Base-by-base conservation (phyloP, 345 rosid species). In the Aurinia saxatilis region DNA sequence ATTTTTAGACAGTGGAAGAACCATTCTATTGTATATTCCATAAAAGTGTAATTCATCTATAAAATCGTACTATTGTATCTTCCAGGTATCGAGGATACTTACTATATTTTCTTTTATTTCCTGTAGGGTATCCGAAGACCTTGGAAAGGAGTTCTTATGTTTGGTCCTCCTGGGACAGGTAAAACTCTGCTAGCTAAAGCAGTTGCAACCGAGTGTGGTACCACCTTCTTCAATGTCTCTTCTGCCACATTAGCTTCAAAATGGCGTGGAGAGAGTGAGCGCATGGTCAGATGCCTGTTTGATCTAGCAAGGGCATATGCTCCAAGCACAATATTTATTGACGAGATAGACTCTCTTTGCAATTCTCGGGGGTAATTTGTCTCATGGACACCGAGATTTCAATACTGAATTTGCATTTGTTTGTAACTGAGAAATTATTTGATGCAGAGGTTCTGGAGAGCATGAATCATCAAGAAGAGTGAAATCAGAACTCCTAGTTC, bases 131-230 rank as follows among this genome's bases (percentile, higher is more conserved):
- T 95, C 41, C 77, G 99, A 81, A 88, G 99, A 78, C 99, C 99
- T 0, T 90, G 99, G 99, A 95, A 95, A 79, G 99, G 99, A 52
- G 98, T 91, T 36, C 96, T 91, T 59, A 91, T 91, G 98, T 91
- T 91, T 86, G 98, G 98, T 49, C 98, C 98, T 50, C 98, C 98
- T 9, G 98, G 98, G 71, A 91, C 98, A 40, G 96, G 98, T 52
- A 91, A 91, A 82, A 91, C 98, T 2, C 77, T 91, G 60, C 79
- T 91, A 58, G 98, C 98, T 15, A 91, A 91, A 77, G 98, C 98
- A 49, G 98, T 91, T 71, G 98, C 98, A 67, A 91, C 98, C 2
- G 98, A 91, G 71, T 91, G 96, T 71, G 95, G 98, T 30, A 91
- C 98, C 47, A 91, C 98, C 4, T 91, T 91, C 75, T 91, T 91